Base-by-base conservation (phyloP, 106 monocot species). In the Triglochin maritima region DNA sequence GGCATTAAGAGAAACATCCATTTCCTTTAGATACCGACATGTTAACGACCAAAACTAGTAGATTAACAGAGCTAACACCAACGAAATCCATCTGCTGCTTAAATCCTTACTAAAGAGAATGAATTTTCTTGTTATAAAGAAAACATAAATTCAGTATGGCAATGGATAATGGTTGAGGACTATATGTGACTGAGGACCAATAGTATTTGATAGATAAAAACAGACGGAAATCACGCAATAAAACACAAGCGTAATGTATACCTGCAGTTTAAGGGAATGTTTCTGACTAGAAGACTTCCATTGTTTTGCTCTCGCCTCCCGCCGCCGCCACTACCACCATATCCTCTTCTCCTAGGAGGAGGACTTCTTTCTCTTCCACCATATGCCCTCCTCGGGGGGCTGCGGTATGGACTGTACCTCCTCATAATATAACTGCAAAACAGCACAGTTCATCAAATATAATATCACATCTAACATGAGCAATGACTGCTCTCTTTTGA, bases 221-320 rank as follows among this genome's bases (percentile, higher is more conserved):
- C 11, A 52, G 9, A 8, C 52, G 52, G 52, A 8, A 52, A 52
- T 52, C 7, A 52, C 52, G 52, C 7, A 11, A 11, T 52, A 52
- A 8, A 52, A 11, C 7, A 52, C 11, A 11, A 52, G 52, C 7
- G 11, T 52, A 52, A 7, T 52, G 11, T 52, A 52, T 74, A 90
- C 94, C 94, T 81, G 79, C 78, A 82, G 69, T 65, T 90, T 46
- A 87, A 58, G 6, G 90, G 90, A 76, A 94, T 83, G 48, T 94
- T 94, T 49, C 94, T 76, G 65, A 94, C 94, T 72, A 94, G 81
- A 53, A 94, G 90, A 63, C 90, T 90, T 42, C 70, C 78, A 47
- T 72, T 65, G 51, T 44, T 71, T 51, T 72, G 73, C 11, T 86
- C 81, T 51, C 67, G 85, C 15, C 85, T 76, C 10, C 78, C 84